These are phyloP conservation scores for Physcomitrium patens DNA, from an alignment of 225 moss, liverwort and hornwort species.

Conservation along the genomic window DNA sequence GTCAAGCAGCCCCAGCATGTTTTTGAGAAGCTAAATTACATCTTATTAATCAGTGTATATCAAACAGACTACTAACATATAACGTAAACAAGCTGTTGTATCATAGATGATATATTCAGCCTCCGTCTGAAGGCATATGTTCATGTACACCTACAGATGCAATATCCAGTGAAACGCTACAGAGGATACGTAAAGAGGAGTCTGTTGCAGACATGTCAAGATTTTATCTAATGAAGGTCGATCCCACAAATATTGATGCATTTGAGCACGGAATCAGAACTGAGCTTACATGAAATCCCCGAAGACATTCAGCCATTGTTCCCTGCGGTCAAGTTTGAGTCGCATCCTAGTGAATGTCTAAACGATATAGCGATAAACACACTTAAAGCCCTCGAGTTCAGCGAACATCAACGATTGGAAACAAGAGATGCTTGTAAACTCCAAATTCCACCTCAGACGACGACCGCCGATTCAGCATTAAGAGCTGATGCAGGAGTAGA, in stretches of 20 bases:
- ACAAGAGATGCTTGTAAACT: conserved; percentile 14
- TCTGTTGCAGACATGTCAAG: not conserved
- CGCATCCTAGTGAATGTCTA: conserved; percentile 4
- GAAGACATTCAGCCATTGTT: conserved; percentile 11
- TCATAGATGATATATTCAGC: conserved; percentile 12
- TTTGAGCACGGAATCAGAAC: conserved; percentile 17
- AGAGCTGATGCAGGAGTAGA: conserved; percentile 21
- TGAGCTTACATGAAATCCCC: conserved; percentile 2
- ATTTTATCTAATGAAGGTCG: not conserved
- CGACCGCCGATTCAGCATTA: conserved; percentile 32
- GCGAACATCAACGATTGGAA: conserved; percentile 3
- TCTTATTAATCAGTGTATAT: not conserved
- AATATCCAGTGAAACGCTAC: not conserved
- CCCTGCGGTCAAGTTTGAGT: conserved; percentile 18
- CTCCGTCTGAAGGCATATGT: not conserved
- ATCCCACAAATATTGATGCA: not conserved
- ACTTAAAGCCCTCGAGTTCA: conserved; percentile 23
- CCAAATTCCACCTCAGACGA: conserved; percentile 40
- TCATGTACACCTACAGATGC: conserved; percentile 8
- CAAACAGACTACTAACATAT: conserved; percentile 8
- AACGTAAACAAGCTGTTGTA: not conserved
- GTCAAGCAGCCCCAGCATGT: conserved; percentile 16
- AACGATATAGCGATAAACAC: conserved; percentile 27
- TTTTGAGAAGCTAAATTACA: conserved; percentile 17
- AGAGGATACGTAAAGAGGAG: not conserved